A percentile compares a stretch with the other conserved stretches of the same genome.
Evolutionary conservation across 2,329 filamentous ascomycete genomes (phyloP).

Genomic region (Colletotrichum cereale): DNA sequence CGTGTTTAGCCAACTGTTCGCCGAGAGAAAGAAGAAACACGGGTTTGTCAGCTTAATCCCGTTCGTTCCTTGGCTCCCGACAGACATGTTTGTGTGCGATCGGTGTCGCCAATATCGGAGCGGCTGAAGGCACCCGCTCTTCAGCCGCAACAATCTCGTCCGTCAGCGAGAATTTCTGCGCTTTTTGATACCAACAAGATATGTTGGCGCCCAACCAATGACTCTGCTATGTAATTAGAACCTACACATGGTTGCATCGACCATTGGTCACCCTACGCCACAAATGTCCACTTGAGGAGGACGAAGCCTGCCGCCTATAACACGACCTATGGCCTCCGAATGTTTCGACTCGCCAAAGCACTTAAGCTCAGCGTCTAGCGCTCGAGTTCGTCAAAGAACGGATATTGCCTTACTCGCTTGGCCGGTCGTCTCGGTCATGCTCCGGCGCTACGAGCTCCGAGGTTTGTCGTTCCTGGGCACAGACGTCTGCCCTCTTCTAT

Average conservation of each 20-base stretch:
- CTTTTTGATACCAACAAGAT: not conserved
- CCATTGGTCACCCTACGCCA: not conserved
- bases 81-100: not conserved
- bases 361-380: not conserved
- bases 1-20: not conserved
- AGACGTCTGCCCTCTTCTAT: not conserved
- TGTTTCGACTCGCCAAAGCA: not conserved
- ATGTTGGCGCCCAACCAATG: not conserved
- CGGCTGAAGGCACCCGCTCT: slow-evolving; percentile 20
- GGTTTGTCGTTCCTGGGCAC: not conserved
- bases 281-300: not conserved
- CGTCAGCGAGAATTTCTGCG: slow-evolving; percentile 4
- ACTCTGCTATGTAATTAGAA: too few species aligned
- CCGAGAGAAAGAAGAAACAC: not conserved
- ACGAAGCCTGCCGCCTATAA: not conserved
- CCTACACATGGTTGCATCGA: not conserved
- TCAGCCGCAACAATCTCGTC: slow-evolving; percentile 23
- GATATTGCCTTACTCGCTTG: not conserved
- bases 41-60: not conserved
- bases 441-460: slow-evolving; percentile 6
- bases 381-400: not conserved
- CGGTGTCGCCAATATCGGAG: slow-evolving; percentile 6
- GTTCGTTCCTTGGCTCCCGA: slow-evolving; percentile 2
- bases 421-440: not conserved
- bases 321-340: not conserved